Percentiles rank a stretch among this genome's conserved stretches.
Evolutionary conservation across 1,284 basidiomycete species (phyloP).

Genomic region (Gymnopus androsaceus): DNA sequence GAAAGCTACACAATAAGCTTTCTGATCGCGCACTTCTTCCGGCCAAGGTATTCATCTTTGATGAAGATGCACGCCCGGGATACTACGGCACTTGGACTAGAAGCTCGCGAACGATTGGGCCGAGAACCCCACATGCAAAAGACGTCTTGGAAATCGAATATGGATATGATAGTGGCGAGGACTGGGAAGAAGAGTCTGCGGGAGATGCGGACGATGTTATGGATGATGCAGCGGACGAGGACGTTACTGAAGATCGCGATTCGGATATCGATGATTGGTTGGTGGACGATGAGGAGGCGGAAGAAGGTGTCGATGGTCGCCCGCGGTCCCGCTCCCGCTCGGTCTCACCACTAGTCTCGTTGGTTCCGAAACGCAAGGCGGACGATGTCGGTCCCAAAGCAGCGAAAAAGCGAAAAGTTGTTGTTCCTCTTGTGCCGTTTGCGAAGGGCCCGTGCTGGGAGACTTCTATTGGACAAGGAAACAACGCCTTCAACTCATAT

Average conservation of each 20-base stretch:
- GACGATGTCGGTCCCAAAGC: conserved; percentile 46
- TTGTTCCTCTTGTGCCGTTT: conserved; percentile 75
- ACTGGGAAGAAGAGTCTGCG: conserved; percentile 79
- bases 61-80: conserved; percentile 76
- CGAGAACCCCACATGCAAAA: conserved; percentile 71
- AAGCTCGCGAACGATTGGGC: conserved; percentile 66
- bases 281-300: conserved; percentile 73
- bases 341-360: conserved; percentile 39
- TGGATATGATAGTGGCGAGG: conserved; percentile 81
- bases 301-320: conserved; percentile 40
- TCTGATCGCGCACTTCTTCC: conserved; percentile 60
- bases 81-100: conserved; percentile 89
- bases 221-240: conserved; percentile 70
- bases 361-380: conserved; percentile 45
- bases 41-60: conserved; percentile 75
- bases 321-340: conserved; percentile 41
- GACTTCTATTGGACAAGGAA: conserved; percentile 53
- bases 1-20: conserved; percentile 54
- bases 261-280: conserved; percentile 79
- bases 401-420: conserved; percentile 70
- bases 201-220: conserved; percentile 75
- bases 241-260: conserved; percentile 58
- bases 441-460: conserved; percentile 81
- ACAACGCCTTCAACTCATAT: conserved; percentile 67
- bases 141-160: conserved; percentile 78